A percentile compares a stretch with the other conserved stretches of the same genome.
Evolutionary conservation across 75 land plant genomes (phyloP).

Genomic region (Sequoia sempervirens): DNA sequence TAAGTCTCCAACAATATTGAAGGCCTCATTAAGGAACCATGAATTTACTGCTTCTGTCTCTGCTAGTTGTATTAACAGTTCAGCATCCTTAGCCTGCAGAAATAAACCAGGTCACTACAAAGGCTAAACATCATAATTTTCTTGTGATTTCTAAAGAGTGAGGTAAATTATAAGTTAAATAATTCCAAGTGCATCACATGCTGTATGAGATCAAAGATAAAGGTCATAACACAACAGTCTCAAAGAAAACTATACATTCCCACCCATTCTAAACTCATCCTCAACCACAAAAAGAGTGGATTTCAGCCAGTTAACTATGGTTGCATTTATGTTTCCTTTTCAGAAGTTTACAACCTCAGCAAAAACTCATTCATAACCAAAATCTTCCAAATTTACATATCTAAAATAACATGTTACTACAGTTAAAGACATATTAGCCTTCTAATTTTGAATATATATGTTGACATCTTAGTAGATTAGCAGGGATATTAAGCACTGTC

Average conservation of each 20-base stretch:
- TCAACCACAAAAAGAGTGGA: background rate
- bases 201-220: background rate
- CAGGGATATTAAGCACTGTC: background rate
- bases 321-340: background rate
- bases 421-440: background rate
- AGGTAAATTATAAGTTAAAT: background rate
- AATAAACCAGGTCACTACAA: background rate
- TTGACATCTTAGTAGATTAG: background rate
- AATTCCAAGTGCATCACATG: background rate
- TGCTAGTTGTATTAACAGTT: slow-evolving; percentile 37
- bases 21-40: slow-evolving; percentile 45
- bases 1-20: slow-evolving; percentile 33
- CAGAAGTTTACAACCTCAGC: background rate
- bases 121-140: background rate
- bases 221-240: background rate
- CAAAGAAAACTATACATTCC: background rate
- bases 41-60: slow-evolving; percentile 40
- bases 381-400: background rate
- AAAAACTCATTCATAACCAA: background rate
- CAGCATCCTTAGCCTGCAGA: slow-evolving; percentile 60
- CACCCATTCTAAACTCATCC: background rate
- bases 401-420: background rate
- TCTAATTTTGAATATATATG: background rate
- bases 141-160: background rate
- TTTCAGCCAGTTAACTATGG: background rate